phyloP scores from a whole-genome alignment of 345 rosid genomes.

The Nasturtium officinale region DNA sequence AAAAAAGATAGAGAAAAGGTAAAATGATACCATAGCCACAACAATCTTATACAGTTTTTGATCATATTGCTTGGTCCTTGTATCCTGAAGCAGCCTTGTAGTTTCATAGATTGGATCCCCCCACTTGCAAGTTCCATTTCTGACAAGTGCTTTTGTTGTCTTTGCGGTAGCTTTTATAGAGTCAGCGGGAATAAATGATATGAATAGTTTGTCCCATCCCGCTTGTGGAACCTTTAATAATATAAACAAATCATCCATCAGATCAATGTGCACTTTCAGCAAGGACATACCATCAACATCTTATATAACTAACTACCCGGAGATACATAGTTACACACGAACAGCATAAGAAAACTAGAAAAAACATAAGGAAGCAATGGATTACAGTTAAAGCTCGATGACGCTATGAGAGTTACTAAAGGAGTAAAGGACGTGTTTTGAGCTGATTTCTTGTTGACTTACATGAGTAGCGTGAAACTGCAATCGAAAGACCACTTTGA shows the following conservation, averaged over 20 bases:
- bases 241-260: constrained; percentile 24
- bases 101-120: constrained; percentile 98
- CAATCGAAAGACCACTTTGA: too few relatives aligned
- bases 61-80: constrained; percentile 72
- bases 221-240: constrained; percentile 69
- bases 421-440: too few relatives aligned
- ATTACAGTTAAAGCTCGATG: too few relatives aligned
- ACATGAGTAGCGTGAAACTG: too few relatives aligned
- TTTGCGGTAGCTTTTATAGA: constrained; percentile 90
- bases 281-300: constrained; percentile 7
- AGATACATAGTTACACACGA: constrained; percentile 8
- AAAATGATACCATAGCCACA: constrained; percentile 74
- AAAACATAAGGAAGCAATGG: too few relatives aligned
- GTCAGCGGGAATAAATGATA: constrained; percentile 90
- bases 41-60: constrained; percentile 84
- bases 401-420: too few relatives aligned
- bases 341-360: not conserved
- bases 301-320: not conserved
- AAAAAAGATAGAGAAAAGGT: not conserved
- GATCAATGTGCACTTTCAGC: constrained; percentile 3
- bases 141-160: constrained; percentile 92
- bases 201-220: constrained; percentile 97
- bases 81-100: constrained; percentile 89
- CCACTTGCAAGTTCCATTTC: constrained; percentile 98
- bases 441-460: too few relatives aligned